Percentiles rank a stretch among this genome's conserved stretches.
Evolutionary conservation across 192 early-diverging fungal genomes (phyloP).

Genomic region (Backusella luteola): DNA sequence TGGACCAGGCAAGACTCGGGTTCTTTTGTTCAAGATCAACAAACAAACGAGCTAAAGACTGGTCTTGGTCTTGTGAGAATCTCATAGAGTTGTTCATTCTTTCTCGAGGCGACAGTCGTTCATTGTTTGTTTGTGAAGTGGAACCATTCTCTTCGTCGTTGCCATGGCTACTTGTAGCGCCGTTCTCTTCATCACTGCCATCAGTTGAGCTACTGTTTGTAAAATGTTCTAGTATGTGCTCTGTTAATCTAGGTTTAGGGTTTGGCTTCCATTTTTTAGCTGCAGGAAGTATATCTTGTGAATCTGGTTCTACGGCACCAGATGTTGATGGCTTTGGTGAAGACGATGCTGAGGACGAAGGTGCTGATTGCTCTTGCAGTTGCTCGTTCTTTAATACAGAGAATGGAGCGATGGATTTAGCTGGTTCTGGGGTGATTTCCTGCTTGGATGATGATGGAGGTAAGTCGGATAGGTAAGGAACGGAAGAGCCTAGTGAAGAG

Average conservation of each 20-base stretch:
- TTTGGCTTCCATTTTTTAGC: background rate
- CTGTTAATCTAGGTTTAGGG: background rate
- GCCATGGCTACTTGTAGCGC: background rate
- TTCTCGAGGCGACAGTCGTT: background rate
- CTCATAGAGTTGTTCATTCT: background rate
- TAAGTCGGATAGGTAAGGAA: constrained; percentile 2
- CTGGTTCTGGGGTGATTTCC: background rate
- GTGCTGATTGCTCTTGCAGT: background rate
- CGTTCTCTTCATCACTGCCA: background rate
- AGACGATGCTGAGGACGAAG: background rate
- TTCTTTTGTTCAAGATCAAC: constrained; percentile 5
- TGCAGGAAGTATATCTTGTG: background rate
- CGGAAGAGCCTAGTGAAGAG: background rate
- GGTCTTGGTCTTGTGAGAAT: background rate
- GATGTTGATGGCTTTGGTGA: background rate
- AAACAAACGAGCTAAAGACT: background rate
- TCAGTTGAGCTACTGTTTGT: background rate
- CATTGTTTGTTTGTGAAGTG: background rate
- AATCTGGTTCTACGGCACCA: background rate
- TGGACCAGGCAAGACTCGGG: background rate
- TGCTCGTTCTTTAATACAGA: background rate
- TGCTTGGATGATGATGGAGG: background rate
- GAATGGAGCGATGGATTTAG: background rate
- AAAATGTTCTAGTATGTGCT: background rate
- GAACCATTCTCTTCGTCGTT: background rate